Evolutionary conservation across 495 filamentous ascomycete species (phyloP), one percentile per base, ranked within the genome.

Genomic region (Jackrogersella minutella): DNA sequence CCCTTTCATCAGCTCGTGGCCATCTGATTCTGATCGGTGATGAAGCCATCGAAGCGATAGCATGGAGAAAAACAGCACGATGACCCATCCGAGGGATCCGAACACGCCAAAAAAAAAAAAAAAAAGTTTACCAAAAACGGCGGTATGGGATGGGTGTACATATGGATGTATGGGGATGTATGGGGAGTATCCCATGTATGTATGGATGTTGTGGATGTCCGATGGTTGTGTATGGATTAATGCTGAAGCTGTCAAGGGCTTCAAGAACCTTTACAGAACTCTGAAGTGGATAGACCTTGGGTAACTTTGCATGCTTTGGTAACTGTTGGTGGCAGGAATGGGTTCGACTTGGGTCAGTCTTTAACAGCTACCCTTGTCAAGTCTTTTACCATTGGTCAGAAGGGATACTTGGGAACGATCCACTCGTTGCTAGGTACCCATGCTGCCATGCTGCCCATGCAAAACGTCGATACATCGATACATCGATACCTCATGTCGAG

Each of bases 1-100:
- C n/a, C 28, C 33, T 43, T 65, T 44, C 22, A 58, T 69, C 55
- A 14, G 66, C 44, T 64, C 57, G 57, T 46, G 26, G 56, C 66
- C 66, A 69, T 65, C 44, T 61, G 55, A 64, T 52, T 64, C 66
- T 61, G 47, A 50, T 46, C 41, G 21, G 19, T 26, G 41, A 52
- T 33, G 50, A n/a, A 60, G 50, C 57, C 61, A 44, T 61, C 49
- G 52, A n/a, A 61, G 60, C 51, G 61, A 69, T 65, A 69, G 66
- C 51, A 33, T 62, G 34, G 49, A 16, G 26, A 54, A 52, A 62
- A 61, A 69, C 64, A 69, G 66, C 58, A 65, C 66, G 66, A 69
- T 65, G 59, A 57, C 11, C 30, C n/a, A 69, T 69, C 66, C 66
- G 66, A 69, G 24, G 57, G 50, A 65, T 69, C 66, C 66, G 66